phyloP scores from a whole-genome alignment of 2,329 filamentous ascomycete species.

The Paraconiothyrium sp. region DNA sequence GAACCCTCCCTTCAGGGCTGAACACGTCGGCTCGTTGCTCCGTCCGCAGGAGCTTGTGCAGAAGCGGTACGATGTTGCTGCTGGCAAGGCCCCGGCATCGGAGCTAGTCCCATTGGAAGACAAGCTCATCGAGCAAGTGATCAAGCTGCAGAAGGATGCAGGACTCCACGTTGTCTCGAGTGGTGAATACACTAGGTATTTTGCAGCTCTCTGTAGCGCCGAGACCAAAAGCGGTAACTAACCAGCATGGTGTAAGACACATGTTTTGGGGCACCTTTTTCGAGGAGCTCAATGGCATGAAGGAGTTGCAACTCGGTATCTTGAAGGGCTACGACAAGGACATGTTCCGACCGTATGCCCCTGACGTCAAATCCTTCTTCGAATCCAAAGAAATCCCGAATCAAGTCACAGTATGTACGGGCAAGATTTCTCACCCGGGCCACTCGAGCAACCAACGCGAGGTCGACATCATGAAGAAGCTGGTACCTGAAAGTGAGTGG shows the following conservation, averaged over 20 bases:
- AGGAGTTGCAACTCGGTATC: slow-evolving; percentile 56
- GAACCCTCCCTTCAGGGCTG: slow-evolving; percentile 72
- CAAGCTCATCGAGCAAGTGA: slow-evolving; percentile 70
- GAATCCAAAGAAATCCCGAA: slow-evolving; percentile 64
- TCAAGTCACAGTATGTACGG: slow-evolving; percentile 65
- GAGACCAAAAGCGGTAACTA: slow-evolving; percentile 17
- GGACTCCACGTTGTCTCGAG: slow-evolving; percentile 72
- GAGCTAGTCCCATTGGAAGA: slow-evolving; percentile 69
- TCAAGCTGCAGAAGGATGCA: slow-evolving; percentile 70
- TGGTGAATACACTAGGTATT: slow-evolving; percentile 68
- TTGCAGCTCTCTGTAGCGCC: slow-evolving; percentile 4
- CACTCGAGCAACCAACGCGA: slow-evolving; percentile 66
- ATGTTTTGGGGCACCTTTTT: slow-evolving; percentile 69
- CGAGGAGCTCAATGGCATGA: slow-evolving; percentile 64
- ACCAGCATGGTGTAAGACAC: slow-evolving; percentile 41
- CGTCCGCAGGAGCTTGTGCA: slow-evolving; percentile 70
- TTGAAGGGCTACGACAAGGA: slow-evolving; percentile 59
- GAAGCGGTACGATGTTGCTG: slow-evolving; percentile 62
- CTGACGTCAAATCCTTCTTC: slow-evolving; percentile 70
- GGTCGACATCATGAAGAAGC: slow-evolving; percentile 67
- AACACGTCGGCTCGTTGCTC: slow-evolving; percentile 77
- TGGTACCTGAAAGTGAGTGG: slow-evolving; percentile 68
- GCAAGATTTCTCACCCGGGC: slow-evolving; percentile 67
- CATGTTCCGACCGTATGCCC: slow-evolving; percentile 67
- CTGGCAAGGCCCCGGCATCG: slow-evolving; percentile 58